These are phyloP conservation scores for Neopestalotiopsis clavispora DNA, from an alignment of 2,329 filamentous ascomycete species.

Conservation along the genomic window DNA sequence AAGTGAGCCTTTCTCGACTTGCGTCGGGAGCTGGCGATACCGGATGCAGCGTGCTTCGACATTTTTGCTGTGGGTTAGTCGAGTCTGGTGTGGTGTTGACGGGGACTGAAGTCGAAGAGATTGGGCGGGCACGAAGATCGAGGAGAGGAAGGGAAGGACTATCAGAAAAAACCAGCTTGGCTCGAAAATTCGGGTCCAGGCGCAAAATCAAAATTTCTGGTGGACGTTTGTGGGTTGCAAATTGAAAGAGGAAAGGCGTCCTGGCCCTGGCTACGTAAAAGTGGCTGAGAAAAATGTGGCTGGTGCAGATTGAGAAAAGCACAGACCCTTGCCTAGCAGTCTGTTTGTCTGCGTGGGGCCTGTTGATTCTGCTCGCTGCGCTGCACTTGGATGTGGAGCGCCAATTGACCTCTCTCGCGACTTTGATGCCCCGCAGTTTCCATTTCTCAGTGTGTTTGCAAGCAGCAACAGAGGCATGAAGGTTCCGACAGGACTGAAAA, in stretches of 20 bases:
- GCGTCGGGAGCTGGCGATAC: slow-evolving; percentile 71
- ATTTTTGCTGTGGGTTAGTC: slow-evolving; percentile 31
- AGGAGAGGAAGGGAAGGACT: neutral
- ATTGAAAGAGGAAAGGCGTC: slow-evolving; percentile 1
- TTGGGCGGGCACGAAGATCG: neutral
- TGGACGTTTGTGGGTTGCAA: slow-evolving; percentile 7
- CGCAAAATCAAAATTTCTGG: slow-evolving; percentile 11
- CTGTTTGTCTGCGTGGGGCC: too few relatives aligned
- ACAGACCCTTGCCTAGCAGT: neutral
- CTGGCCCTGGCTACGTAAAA: neutral
- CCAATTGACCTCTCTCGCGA: too few relatives aligned
- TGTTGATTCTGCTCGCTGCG: too few relatives aligned
- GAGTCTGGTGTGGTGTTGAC: slow-evolving; percentile 13
- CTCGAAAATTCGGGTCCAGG: slow-evolving; percentile 5
- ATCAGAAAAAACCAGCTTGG: neutral
- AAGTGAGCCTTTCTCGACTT: slow-evolving; percentile 99
- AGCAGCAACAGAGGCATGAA: too few relatives aligned
- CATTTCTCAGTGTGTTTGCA: too few relatives aligned
- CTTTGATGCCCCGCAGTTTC: too few relatives aligned
- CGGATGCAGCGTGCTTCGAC: slow-evolving; percentile 34
- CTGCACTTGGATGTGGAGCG: too few relatives aligned
- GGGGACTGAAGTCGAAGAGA: slow-evolving; percentile 1
- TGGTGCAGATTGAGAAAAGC: neutral
- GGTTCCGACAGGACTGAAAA: too few relatives aligned
- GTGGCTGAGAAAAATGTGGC: neutral